Base-by-base conservation (phyloP, 768 basidiomycete species). In the Mycena olivaceomarginata region DNA sequence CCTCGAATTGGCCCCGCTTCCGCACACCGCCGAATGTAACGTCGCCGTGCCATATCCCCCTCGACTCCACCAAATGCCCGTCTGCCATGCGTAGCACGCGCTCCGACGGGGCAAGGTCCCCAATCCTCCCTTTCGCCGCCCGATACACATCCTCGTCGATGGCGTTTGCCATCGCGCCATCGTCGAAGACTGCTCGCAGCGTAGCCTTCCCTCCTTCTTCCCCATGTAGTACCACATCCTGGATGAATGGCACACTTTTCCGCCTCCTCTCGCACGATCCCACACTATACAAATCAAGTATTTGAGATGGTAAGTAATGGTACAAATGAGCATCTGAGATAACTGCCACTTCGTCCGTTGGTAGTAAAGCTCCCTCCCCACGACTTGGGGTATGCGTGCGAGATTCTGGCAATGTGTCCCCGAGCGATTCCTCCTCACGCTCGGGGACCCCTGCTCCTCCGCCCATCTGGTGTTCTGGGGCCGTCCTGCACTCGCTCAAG, bases 51-150 rank as follows among this genome's bases (percentile, higher is more conserved):
- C 80, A 81, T 9, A 31, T 12, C 31, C 71, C 80, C 7, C 10
- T 48, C 31, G 80, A 77, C 43, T 72, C 62, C 11, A 79, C 67
- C 18, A 79, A 8, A 0, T 53, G 39, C 7, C 80, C 78, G 46
- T 81, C 62, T 22, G 80, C 80, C 80, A 81, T 81, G 37, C 76
- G 79, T 0, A 80, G 53, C 18, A 70, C 48, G 18, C 66, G 67
- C n/a, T 43, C 2, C 31, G 76, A 66, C 41, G 51, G 15, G 2
- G 20, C 6, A 2, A 67, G 60, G 41, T 20, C 37, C 16, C 56
- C 48, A n/a, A 80, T 62, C 37, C 6, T 7, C 16, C 67, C 22
- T 45, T 22, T 76, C 9, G 56, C 63, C 25, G 59, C 22, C n/a
- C 70, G 22, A 51, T 76, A 80, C 13, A 31, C 20, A 9, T 20